Base-by-base conservation (phyloP, 2,329 filamentous ascomycete species). In the Alternaria gansuensis region DNA sequence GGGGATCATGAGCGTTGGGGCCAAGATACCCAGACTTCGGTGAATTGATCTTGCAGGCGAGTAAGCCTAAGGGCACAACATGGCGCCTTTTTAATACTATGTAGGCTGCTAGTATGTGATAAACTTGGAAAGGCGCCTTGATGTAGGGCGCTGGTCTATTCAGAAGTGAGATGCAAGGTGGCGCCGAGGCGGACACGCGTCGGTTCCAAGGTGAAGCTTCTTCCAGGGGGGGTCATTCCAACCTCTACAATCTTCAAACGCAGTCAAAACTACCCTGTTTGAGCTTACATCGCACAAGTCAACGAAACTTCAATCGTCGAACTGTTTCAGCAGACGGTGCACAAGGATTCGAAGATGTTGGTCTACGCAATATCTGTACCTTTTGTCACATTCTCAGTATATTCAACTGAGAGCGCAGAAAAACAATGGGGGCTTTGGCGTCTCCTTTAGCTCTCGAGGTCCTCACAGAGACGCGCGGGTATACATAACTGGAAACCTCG, bases 1-100 rank as follows among this genome's bases (percentile, higher is more conserved):
- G 63, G 0, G 69, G 65, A 59, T 72, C 68, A 13, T 69, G 72
- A 17, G 70, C 56, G 17, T 63, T 44, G 11, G 70, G 71, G 9
- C 57, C 58, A 3, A 75, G 58, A 62, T 61, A 70, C 24, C 70
- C 62, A 9, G 17, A 28, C 23, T 23, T 17, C 1, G 13, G 10
- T 4, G 28, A 53, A n/a, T 43, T 17, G 17, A 11, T 24, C 13
- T 48, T 24, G 21, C 31, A 43, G 21, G 39, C 29, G 39, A 44
- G 29, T 40, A 43, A 43, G 39, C 17, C 13, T 17, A 17, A 26
- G 28, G 28, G 26, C 21, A 9, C 17, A 11, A n/a, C 37, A 29
- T 40, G 37, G 9, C 24, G 8, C 9, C 29, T 13, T 41, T 8
- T 48, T 26, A 17, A 17, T 17, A 17, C 17, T 21, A 21, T 11